phyloP scores from a whole-genome alignment of 108 stramenopile species.

The Discostella stelligeroides region DNA sequence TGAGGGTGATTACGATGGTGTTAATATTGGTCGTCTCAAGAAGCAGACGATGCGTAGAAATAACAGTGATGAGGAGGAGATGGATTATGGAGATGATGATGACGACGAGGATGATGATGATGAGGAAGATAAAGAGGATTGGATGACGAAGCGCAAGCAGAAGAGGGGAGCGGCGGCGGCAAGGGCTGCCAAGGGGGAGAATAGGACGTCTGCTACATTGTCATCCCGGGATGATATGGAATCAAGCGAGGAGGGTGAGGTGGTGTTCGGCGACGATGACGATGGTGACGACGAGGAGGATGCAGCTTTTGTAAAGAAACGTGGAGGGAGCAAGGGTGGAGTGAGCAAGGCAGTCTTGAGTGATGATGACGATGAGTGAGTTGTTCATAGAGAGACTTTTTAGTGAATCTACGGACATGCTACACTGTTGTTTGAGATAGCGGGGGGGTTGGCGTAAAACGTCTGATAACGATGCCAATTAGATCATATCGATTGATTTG shows the following conservation, averaged over 20 bases:
- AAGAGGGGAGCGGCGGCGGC: constrained; percentile 40
- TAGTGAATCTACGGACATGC: too few relatives aligned
- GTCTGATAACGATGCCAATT: too few relatives aligned
- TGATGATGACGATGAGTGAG: constrained; percentile 63
- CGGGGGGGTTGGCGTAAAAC: too few relatives aligned
- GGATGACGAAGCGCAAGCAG: constrained; percentile 50
- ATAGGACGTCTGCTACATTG: constrained; percentile 3
- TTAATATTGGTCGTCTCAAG: constrained; percentile 64
- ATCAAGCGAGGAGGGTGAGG: constrained; percentile 57
- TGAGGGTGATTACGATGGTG: constrained; percentile 75
- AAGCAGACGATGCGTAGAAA: constrained; percentile 53
- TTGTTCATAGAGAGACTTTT: too few relatives aligned
- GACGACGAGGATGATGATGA: constrained; percentile 67
- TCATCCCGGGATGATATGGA: constrained; percentile 48
- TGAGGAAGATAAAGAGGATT: constrained; percentile 67
- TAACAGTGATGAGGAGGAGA: constrained; percentile 55
- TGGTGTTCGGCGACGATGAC: constrained; percentile 61
- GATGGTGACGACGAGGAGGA: constrained; percentile 55
- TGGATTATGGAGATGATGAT: constrained; percentile 73
- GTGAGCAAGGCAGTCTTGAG: constrained; percentile 37
- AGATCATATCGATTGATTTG: too few relatives aligned
- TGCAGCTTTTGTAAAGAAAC: constrained; percentile 44
- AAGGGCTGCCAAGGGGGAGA: constrained; percentile 27
- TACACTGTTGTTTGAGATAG: neutral
- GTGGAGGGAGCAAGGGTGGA: constrained; percentile 26